Percentiles rank a stretch among this genome's conserved stretches.
Evolutionary conservation across 129 eudicot species (phyloP).

Genomic region (Sambucus nigra): DNA sequence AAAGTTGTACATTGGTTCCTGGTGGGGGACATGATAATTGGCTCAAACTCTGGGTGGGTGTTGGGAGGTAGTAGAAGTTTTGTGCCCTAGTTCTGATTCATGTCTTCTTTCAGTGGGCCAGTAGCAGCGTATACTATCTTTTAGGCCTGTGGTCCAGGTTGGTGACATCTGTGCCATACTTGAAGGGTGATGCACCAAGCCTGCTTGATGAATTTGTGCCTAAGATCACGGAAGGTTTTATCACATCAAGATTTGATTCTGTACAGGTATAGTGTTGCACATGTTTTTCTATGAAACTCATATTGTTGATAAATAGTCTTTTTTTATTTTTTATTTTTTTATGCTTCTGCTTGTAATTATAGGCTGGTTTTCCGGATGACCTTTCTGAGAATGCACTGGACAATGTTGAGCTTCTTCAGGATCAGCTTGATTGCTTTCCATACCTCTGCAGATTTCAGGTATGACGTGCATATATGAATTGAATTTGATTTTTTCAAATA

Average conservation of each 20-base stretch:
- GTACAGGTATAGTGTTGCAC: constrained; percentile 49
- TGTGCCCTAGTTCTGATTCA: constrained; percentile 10
- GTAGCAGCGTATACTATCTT: constrained; percentile 93
- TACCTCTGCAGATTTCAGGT: constrained; percentile 93
- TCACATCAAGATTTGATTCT: constrained; percentile 87
- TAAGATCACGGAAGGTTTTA: constrained; percentile 85
- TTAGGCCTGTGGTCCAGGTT: constrained; percentile 89
- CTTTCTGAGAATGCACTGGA: constrained; percentile 87
- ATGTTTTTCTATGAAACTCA: not conserved
- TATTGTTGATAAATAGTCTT: not conserved
- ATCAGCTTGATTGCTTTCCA: constrained; percentile 88
- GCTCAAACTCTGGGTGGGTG: too few relatives aligned
- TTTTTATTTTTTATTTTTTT: not conserved
- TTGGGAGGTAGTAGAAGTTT: not conserved
- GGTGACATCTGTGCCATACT: constrained; percentile 83
- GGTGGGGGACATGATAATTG: too few relatives aligned
- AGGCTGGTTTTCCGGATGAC: constrained; percentile 75
- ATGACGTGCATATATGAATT: constrained; percentile 1
- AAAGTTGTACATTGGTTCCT: too few relatives aligned
- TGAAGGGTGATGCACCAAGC: constrained; percentile 84
- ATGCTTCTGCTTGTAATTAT: constrained; percentile 11
- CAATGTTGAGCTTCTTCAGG: constrained; percentile 94
- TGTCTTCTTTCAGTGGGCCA: constrained; percentile 74
- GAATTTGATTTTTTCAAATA: not conserved
- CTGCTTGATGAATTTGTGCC: constrained; percentile 92